Evolutionary conservation across 805 yeast genomes (phyloP), one percentile per base, ranked within the genome.

Genomic region (Ogataea trehalophila): DNA sequence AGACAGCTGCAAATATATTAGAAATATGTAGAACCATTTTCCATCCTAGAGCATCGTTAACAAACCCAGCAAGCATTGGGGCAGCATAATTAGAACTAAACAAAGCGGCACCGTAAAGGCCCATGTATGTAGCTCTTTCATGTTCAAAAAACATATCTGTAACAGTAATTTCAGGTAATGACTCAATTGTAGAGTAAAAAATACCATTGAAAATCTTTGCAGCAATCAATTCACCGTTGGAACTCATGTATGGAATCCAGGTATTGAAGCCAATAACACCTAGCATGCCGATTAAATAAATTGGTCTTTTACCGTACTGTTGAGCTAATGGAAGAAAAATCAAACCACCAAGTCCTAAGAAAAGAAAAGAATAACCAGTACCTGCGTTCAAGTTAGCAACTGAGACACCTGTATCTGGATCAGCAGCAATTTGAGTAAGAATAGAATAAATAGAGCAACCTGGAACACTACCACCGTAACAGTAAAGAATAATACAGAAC

Each of bases 31-130:
- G 74, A 9, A 74, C 77, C 81, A 81, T 77, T 51, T 72, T 60
- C 73, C 81, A 81, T 6, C 78, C 76, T 26, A 70, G 64, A 29
- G 70, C 72, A 43, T 74, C 71, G 31, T 72, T 71, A 47, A 81
- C 76, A 53, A 77, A 76, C 13, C 84, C 84, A 13, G 83, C 81
- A 42, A 80, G 70, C 55, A 80, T 67, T 5, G 85, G 85, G 4
- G 84, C 85, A 47, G 79, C 62, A 54, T 68, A 81, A 39, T 80
- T 75, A 9, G 82, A 78, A 13, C 72, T 71, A 35, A 79, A 70
- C 16, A 83, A 68, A 14, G 83, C 77, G 48, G 73, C 62, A 49
- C 80, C 78, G 58, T 81, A 81, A 22, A 78, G 56, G 35, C 74
- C 72, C 69, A 75, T 65, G 37, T 69, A 70, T n/a, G 68, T 62